phyloP scores from a whole-genome alignment of 2,329 filamentous ascomycete species.

The Colletotrichum limetticola region DNA sequence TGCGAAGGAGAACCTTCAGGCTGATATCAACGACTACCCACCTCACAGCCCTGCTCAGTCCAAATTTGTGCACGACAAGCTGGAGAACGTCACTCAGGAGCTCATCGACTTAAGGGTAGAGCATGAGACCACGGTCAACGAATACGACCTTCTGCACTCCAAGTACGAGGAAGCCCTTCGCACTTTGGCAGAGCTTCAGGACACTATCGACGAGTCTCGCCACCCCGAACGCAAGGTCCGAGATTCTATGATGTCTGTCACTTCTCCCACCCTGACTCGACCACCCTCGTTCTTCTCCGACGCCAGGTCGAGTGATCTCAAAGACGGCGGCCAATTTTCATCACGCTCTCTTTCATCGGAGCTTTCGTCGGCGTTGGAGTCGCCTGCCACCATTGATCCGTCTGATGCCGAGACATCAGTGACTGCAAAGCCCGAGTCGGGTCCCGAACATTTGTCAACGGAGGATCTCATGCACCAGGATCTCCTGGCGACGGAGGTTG shows the following conservation, averaged over 20 bases:
- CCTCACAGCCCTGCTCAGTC: constrained; percentile 81
- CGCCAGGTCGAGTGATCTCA: constrained; percentile 75
- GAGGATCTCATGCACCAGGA: constrained; percentile 53
- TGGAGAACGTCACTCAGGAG: constrained; percentile 91
- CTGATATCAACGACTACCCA: constrained; percentile 50
- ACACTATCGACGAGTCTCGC: constrained; percentile 81
- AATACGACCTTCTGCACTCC: constrained; percentile 82
- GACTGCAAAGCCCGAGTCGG: constrained; percentile 53
- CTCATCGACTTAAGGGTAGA: constrained; percentile 90
- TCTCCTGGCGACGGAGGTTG: constrained; percentile 70
- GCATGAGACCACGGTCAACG: constrained; percentile 84
- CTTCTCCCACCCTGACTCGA: constrained; percentile 62
- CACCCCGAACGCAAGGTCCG: constrained; percentile 66
- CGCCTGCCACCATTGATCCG: constrained; percentile 71
- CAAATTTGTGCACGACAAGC: constrained; percentile 89
- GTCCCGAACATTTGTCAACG: constrained; percentile 40
- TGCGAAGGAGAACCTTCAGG: constrained; percentile 22
- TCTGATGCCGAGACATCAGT: constrained; percentile 67
- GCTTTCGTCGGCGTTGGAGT: constrained; percentile 87
- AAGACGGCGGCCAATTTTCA: constrained; percentile 73
- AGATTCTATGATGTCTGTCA: constrained; percentile 66
- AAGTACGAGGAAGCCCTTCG: constrained; percentile 94
- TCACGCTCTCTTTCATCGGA: constrained; percentile 95
- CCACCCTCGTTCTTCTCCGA: constrained; percentile 89
- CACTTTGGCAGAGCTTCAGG: constrained; percentile 85